A percentile compares a stretch with the other conserved stretches of the same genome.
These are phyloP conservation scores for Boletus vinaceobasis DNA, from an alignment of 768 basidiomycete genomes.

Conservation along the genomic window DNA sequence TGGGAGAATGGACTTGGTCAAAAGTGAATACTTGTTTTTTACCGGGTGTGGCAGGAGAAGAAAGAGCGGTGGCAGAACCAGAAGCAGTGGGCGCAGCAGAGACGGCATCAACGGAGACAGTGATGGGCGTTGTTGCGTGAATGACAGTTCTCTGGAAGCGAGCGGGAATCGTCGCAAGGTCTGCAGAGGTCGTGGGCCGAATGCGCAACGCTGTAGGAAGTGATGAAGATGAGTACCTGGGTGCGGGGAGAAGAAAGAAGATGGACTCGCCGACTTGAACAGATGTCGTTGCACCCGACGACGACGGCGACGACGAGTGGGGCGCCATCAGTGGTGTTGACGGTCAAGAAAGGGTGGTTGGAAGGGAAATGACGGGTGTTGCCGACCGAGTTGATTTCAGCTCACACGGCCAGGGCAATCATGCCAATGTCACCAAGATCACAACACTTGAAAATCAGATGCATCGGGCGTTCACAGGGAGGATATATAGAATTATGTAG, in stretches of 20 bases:
- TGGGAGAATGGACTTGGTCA: constrained; percentile 90
- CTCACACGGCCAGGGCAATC: constrained; percentile 21
- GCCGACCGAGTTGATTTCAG: constrained; percentile 24
- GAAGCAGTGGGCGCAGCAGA: constrained; percentile 48
- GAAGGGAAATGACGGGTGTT: constrained; percentile 28
- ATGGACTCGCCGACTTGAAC: constrained; percentile 87
- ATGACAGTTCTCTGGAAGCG: constrained; percentile 92
- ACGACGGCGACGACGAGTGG: constrained; percentile 62
- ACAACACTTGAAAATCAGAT: constrained; percentile 1
- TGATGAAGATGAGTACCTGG: constrained; percentile 3
- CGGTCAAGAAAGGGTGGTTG: constrained; percentile 14
- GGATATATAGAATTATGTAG: constrained; percentile 32
- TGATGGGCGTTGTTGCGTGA: constrained; percentile 67
- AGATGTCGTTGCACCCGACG: constrained; percentile 66
- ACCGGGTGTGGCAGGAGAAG: constrained; percentile 45
- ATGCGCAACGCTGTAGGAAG: constrained; percentile 75
- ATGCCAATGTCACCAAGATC: constrained; percentile 3
- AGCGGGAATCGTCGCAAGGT: constrained; percentile 81
- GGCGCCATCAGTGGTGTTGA: constrained; percentile 61
- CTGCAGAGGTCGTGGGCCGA: constrained; percentile 81
- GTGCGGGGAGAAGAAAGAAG: neutral
- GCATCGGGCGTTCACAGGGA: neutral
- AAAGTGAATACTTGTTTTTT: constrained; percentile 90
- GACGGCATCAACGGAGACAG: constrained; percentile 79
- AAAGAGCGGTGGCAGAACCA: constrained; percentile 47